These are phyloP conservation scores for Trichophyton verrucosum DNA, from an alignment of 2,329 filamentous ascomycete species.

Conservation along the genomic window DNA sequence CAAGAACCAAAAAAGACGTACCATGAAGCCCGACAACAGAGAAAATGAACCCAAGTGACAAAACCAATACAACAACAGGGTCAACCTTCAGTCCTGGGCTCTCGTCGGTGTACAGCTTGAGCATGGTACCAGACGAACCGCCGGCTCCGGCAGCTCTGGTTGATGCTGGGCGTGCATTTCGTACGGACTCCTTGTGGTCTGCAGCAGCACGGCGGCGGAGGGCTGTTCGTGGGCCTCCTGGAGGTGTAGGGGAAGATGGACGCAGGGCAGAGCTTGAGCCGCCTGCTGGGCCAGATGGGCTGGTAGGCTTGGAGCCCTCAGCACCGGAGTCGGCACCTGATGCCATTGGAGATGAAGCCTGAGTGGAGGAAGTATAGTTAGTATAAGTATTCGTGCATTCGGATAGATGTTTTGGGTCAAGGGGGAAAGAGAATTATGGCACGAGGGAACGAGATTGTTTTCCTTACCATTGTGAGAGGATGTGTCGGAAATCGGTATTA, in stretches of 20 bases:
- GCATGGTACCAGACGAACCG: conserved; percentile 94
- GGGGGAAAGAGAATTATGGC: not conserved
- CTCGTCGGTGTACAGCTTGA: conserved; percentile 98
- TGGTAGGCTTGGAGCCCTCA: conserved; percentile 34
- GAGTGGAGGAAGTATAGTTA: not conserved
- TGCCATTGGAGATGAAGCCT: conserved; percentile 27
- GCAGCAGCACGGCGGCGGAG: conserved; percentile 91
- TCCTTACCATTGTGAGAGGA: not conserved
- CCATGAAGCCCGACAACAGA: conserved; percentile 94
- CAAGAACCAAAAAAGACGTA: conserved; percentile 41
- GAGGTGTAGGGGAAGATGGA: conserved; percentile 74
- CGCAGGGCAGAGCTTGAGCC: conserved; percentile 63
- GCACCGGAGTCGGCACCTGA: conserved; percentile 42
- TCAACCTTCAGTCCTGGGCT: conserved; percentile 95
- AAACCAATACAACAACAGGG: conserved; percentile 88
- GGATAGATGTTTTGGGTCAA: not conserved
- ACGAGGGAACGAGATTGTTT: not conserved
- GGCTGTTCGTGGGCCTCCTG: conserved; percentile 86
- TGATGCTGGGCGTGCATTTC: conserved; percentile 83
- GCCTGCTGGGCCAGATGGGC: conserved; percentile 38
- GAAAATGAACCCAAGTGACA: conserved; percentile 97
- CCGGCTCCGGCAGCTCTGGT: conserved; percentile 89
- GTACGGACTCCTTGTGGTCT: conserved; percentile 93
- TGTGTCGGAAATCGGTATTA: not conserved
- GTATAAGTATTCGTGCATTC: not conserved